Evolutionary conservation across 1,139 yeast species (phyloP), one percentile per base, ranked within the genome.

Genomic region (Taphrina betulina): DNA sequence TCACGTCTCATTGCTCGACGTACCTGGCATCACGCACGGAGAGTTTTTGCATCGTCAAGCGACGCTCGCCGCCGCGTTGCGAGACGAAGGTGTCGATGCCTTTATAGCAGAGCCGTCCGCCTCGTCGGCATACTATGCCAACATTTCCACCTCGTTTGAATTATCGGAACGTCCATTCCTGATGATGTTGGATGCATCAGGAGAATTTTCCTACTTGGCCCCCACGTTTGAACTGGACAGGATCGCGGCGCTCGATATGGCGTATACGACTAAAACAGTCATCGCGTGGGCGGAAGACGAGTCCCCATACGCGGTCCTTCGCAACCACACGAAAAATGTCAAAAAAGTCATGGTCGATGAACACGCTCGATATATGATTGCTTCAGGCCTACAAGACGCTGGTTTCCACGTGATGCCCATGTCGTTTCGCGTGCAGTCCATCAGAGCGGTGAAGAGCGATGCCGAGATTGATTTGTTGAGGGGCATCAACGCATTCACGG

Each of bases 121-220:
- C 14, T 36, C 58, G 19, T 40, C 53, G 4, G 38, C 42, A 2
- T 54, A 54, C 20, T 54, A 38, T 19, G 28, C 45, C 40, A 54
- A 54, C 38, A 31, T 54, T 19, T 38, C 58, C 4, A 14, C 40
- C 8, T 14, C 20, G 23, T 48, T 35, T 20, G 54, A 36, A 10
- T 42, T 50, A 4, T 54, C 58, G 8, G 58, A 54, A 35, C 46
- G 58, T 5, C 58, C 58, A 3, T 54, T 48, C 28, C 16, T 54
- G 14, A 19, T 41, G 12, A 16, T 34, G 14, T 26, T 48, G 19
- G 31, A 33, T 14, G n/a, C 35, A 1, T 43, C 46, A 10, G 57
- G 38, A 4, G 20, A 26, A 10, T 31, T 48, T 4, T 29, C 38
- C 12, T 54, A 28, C 29, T 34, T 54, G 20, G 53, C 46, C 7